Base-by-base conservation (phyloP, 306 rosid genomes). In the Cyclanthera cordifolia region DNA sequence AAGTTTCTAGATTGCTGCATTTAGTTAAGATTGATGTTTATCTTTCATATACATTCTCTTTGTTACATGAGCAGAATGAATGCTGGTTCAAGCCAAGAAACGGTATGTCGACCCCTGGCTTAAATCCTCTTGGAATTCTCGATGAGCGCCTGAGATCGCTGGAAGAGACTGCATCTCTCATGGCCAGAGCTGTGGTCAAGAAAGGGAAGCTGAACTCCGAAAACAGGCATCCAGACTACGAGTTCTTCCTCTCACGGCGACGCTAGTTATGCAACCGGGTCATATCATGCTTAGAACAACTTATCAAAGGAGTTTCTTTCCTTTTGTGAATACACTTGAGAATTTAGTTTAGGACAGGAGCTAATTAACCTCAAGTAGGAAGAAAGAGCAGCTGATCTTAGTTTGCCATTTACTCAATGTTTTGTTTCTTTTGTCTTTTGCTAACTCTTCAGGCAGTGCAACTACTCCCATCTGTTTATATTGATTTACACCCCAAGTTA, bases 171-270 rank as follows among this genome's bases (percentile, higher is more conserved):
- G 90, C 97, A 14, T 81, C 83, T 56, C 83, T 86, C 9, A 81
- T 90, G 95, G 82, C 97, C 70, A 86, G 87, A 81, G 88, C 89
- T 67, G 82, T 72, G 51, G 85, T 90, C 52, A 87, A 68, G 69
- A 90, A 82, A 74, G 90, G 82, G 54, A 71, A 78, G 72, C 48
- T 37, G 59, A 70, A 74, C 59, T 67, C 86, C 23, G 80, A 75
- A 74, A 88, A 83, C 77, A 81, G 57, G 58, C 97, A 90, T 64
- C 90, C 86, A 8, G 95, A 90, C 75, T 86, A 76, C 30, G 95
- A 90, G 73, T 90, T 88, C 81, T 90, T 88, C 84, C 65, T 79
- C 80, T 86, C 93, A 25, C 81, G 95, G 77, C 80, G 77, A 59
- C 80, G 80, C 47, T 83, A 76, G 72, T 77, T 85, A 67, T 74